These are phyloP conservation scores for Trametes meyenii DNA, from an alignment of 768 basidiomycete species.

Conservation along the genomic window DNA sequence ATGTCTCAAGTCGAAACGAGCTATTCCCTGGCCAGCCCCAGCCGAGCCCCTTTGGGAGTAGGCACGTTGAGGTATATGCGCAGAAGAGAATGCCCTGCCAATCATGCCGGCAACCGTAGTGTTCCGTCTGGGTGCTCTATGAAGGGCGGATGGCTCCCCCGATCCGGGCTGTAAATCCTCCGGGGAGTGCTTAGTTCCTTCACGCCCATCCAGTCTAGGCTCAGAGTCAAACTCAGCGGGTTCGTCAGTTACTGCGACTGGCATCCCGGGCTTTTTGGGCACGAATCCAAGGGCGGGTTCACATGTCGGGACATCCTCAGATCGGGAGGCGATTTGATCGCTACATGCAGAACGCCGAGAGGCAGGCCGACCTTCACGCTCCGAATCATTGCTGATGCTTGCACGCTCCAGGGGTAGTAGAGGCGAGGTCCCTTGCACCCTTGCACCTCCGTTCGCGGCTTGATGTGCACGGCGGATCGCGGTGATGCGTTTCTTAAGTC, in stretches of 20 bases:
- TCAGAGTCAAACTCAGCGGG: not conserved
- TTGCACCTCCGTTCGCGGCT: not conserved
- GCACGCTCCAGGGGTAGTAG: constrained; percentile 12
- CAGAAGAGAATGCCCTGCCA: constrained; percentile 9
- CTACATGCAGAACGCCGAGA: not conserved
- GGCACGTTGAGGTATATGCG: not conserved
- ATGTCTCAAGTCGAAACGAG: constrained; percentile 13
- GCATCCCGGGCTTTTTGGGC: not conserved
- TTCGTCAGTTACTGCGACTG: not conserved
- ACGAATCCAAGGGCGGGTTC: not conserved
- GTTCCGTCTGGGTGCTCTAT: constrained; percentile 1
- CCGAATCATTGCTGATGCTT: not conserved
- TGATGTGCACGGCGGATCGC: constrained; percentile 44
- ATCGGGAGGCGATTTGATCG: not conserved
- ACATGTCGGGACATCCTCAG: not conserved
- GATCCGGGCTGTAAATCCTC: not conserved
- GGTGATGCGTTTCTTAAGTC: constrained; percentile 67
- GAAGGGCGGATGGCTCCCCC: not conserved
- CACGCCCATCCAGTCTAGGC: not conserved
- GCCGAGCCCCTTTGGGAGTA: constrained; percentile 4
- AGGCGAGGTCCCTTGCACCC: constrained; percentile 1
- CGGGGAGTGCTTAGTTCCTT: not conserved
- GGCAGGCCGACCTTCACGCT: not conserved
- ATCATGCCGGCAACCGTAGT: constrained; percentile 5
- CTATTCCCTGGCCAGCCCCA: not conserved